Evolutionary conservation across 495 filamentous ascomycete species (phyloP), one percentile per base, ranked within the genome.

Genomic region (Tetracladium setigerum): DNA sequence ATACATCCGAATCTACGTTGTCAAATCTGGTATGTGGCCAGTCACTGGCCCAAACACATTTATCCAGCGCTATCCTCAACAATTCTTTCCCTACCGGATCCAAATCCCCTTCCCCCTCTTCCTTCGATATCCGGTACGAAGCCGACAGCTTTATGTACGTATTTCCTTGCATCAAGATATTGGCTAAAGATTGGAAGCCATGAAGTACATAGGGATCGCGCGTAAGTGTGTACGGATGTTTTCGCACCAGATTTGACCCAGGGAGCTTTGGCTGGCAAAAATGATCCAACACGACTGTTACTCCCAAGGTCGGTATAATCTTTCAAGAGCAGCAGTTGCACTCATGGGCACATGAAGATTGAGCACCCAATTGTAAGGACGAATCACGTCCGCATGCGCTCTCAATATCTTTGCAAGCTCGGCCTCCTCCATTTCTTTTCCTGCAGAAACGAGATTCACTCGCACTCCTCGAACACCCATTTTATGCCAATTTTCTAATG

Each of bases 21-120:
- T 67, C 62, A 44, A 67, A 73, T 17, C 72, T 66, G 11, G 73
- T 77, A 54, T 75, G 71, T 10, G 73, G 73, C 73, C 73, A 77
- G 56, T 77, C 73, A 2, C 67, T 73, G 1, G 70, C 73, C 50
- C 68, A 77, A 9, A 77, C 61, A n/a, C 70, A 58, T 19, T 63
- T 56, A 36, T 63, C 43, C 40, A 62, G 62, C 35, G 62, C 65
- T 18, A 62, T 56, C 16, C 54, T 53, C 11, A 73, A 48, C 15
- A 73, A 63, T 40, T 70, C 63, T 1, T 51, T 55, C 13, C 60
- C 62, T 57, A 71, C 61, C n/a, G 57, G 54, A 47, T 67, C 64
- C 0, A 73, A 47, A 48, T 71, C 66, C 7, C 59, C 54, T 42
- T 62, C 55, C 11, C 55, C 41, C 17, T 41, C 35, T 46, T 74